These are phyloP conservation scores for Citrus mangshanensis DNA, from an alignment of 345 rosid species.

Conservation along the genomic window DNA sequence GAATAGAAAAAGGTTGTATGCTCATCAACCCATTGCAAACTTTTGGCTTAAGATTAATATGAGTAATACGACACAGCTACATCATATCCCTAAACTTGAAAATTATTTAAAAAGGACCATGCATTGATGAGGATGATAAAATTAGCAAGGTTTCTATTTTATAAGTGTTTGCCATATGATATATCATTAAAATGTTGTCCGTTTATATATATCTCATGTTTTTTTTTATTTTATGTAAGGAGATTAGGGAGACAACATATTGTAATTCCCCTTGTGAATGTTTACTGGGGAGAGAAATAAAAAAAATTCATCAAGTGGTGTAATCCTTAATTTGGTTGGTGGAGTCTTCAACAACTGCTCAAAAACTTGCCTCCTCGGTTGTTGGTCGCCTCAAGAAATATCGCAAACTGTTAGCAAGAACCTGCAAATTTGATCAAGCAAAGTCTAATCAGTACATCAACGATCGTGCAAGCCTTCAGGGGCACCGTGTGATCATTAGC, in stretches of 20 bases:
- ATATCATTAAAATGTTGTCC: background rate
- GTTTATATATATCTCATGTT: background rate
- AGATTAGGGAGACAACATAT: background rate
- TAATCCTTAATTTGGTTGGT: constrained; percentile 2
- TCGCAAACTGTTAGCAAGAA: constrained; percentile 66
- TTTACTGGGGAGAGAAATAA: background rate
- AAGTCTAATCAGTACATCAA: background rate
- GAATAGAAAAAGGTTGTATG: too few species aligned
- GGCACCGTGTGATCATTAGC: background rate
- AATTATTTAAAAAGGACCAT: too few species aligned
- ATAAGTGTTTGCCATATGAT: background rate
- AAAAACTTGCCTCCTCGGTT: constrained; percentile 76
- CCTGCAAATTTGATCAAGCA: constrained; percentile 37
- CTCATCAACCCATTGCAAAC: too few species aligned
- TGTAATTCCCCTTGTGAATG: background rate
- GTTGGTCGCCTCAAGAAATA: constrained; percentile 81
- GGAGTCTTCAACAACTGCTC: constrained; percentile 16
- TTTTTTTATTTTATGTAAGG: background rate
- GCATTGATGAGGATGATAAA: background rate
- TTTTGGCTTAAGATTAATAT: too few species aligned
- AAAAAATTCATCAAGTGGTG: background rate
- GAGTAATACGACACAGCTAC: too few species aligned
- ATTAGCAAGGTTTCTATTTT: background rate
- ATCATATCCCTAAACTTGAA: too few species aligned
- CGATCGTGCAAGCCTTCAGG: background rate